Evolutionary conservation across 2,329 filamentous ascomycete species (phyloP).

Genomic region (Aspergillus brasiliensis): DNA sequence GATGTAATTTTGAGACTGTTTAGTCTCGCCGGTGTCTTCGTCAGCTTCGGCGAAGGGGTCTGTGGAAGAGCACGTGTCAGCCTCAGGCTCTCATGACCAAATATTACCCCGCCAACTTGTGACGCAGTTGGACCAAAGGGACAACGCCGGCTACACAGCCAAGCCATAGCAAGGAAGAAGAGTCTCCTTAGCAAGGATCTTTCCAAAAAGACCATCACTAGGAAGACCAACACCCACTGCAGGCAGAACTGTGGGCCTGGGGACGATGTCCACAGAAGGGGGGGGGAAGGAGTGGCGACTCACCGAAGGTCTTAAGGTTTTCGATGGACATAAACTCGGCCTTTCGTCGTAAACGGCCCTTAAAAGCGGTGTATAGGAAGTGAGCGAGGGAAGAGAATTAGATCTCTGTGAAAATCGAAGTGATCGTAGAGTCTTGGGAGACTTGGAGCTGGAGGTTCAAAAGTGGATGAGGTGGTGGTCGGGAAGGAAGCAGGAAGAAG

Average conservation of each 20-base stretch:
- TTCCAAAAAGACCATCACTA: not conserved
- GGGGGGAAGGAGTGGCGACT: slow-evolving; percentile 47
- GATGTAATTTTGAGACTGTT: slow-evolving; percentile 96
- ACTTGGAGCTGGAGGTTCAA: slow-evolving; percentile 13
- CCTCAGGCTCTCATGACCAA: slow-evolving; percentile 28
- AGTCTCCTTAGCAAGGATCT: not conserved
- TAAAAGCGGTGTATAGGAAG: slow-evolving; percentile 41
- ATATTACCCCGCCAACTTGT: slow-evolving; percentile 41
- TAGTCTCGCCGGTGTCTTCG: slow-evolving; percentile 95
- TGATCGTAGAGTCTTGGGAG: slow-evolving; percentile 22
- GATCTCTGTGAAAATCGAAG: slow-evolving; percentile 32
- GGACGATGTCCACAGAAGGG: slow-evolving; percentile 10
- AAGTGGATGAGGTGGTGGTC: slow-evolving; percentile 26
- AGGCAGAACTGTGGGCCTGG: not conserved
- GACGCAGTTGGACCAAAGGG: slow-evolving; percentile 13
- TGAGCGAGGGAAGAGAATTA: slow-evolving; percentile 33
- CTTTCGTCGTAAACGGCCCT: slow-evolving; percentile 59
- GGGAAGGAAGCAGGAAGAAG: slow-evolving; percentile 31
- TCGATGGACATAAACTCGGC: slow-evolving; percentile 98
- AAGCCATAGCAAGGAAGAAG: not conserved
- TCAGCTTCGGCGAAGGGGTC: slow-evolving; percentile 99
- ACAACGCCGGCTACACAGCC: not conserved
- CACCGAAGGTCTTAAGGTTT: slow-evolving; percentile 96
- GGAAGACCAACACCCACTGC: not conserved
- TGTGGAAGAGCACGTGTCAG: slow-evolving; percentile 49